These are phyloP conservation scores for Rhizoctonia solani DNA, from an alignment of 1,284 basidiomycete genomes.

Conservation along the genomic window DNA sequence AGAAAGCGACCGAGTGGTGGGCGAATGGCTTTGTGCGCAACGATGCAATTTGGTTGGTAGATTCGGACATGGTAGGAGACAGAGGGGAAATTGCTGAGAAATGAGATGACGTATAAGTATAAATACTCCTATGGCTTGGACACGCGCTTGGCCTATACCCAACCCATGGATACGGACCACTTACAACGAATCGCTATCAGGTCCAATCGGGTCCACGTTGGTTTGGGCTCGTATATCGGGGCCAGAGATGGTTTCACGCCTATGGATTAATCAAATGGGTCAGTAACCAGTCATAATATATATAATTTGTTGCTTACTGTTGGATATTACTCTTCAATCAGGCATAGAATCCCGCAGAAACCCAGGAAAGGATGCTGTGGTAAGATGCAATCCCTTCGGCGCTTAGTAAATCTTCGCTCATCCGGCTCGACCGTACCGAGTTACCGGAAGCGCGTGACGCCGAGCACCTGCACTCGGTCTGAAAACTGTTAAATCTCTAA, in stretches of 20 bases:
- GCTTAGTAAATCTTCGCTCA: background rate
- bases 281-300: background rate
- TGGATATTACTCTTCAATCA: background rate
- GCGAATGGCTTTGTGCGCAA: conserved; percentile 82
- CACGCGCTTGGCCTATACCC: background rate
- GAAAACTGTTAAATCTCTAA: no score
- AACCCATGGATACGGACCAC: conserved; percentile 3
- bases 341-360: background rate
- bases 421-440: background rate
- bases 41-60: conserved; percentile 28
- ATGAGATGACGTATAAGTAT: conserved; percentile 20
- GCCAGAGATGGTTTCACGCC: background rate
- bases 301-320: background rate
- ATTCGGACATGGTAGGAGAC: conserved; percentile 12
- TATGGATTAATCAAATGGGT: conserved; percentile 2
- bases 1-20: conserved; percentile 88
- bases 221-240: conserved; percentile 28
- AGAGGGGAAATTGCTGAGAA: background rate
- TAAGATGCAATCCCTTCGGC: background rate
- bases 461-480: no score
- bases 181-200: background rate
- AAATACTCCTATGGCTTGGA: background rate
- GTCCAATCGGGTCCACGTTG: background rate
- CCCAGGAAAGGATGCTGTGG: background rate
- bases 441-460: background rate